These are phyloP conservation scores for Ophiostoma sp. DNA, from an alignment of 2,329 filamentous ascomycete genomes.

Conservation along the genomic window DNA sequence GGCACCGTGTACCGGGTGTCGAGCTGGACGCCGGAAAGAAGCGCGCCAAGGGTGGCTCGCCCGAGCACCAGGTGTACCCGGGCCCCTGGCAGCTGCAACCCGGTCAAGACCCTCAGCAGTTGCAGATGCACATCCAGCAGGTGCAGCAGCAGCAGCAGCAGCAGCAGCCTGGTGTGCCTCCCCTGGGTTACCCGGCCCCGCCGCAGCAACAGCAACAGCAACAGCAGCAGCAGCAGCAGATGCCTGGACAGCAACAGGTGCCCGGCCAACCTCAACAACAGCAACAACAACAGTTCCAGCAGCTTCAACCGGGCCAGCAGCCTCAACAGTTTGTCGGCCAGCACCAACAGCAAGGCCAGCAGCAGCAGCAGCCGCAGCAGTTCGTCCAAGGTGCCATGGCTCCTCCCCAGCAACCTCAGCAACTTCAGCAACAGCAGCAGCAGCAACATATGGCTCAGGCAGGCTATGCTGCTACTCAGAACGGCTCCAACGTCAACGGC, in stretches of 20 bases:
- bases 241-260: too few species aligned
- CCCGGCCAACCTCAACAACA: neutral
- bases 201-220: neutral
- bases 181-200: neutral
- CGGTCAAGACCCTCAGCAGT: slow-evolving; percentile 10
- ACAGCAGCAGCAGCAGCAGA: neutral
- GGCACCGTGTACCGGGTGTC: slow-evolving; percentile 59
- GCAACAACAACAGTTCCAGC: neutral
- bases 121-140: neutral
- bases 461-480: neutral
- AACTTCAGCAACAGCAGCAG: slow-evolving; percentile 20
- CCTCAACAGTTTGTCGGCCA: neutral
- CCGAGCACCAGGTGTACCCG: slow-evolving; percentile 47
- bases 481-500: slow-evolving; percentile 29
- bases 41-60: slow-evolving; percentile 53
- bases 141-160: neutral
- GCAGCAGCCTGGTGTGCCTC: neutral
- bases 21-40: slow-evolving; percentile 63
- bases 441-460: slow-evolving; percentile 10
- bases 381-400: neutral
- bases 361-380: slow-evolving; percentile 15
- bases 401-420: neutral
- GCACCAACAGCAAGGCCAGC: neutral
- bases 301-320: neutral
- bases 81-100: slow-evolving; percentile 22